These are phyloP conservation scores for Pseudoneurospora amorphoporcata DNA, from an alignment of 495 filamentous ascomycete species.

Conservation along the genomic window DNA sequence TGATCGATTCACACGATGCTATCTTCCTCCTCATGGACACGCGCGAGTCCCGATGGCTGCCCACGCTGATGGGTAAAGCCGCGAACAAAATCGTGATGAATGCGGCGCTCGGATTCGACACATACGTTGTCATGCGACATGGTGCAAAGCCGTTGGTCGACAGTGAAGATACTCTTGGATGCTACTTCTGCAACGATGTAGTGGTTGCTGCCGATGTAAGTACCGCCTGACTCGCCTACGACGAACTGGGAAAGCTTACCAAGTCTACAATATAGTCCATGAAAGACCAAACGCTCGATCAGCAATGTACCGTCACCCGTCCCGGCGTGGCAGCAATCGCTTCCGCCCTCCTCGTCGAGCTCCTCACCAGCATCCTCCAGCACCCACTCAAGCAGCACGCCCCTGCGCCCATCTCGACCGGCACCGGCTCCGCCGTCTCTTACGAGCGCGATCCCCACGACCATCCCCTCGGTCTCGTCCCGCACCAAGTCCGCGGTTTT, in stretches of 20 bases:
- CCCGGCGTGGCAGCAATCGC: conserved; percentile 88
- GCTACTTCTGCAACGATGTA: conserved; percentile 98
- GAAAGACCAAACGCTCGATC: conserved; percentile 88
- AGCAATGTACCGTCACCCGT: conserved; percentile 95
- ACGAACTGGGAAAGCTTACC: conserved; percentile 28
- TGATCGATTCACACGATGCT: conserved; percentile 82
- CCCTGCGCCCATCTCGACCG: conserved; percentile 32
- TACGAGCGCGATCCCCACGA: conserved; percentile 47
- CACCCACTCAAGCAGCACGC: conserved; percentile 60
- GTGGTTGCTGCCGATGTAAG: conserved; percentile 89
- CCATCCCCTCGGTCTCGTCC: conserved; percentile 78
- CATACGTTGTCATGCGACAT: conserved; percentile 94
- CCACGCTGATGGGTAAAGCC: conserved; percentile 94
- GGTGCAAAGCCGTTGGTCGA: conserved; percentile 48
- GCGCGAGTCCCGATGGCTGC: conserved; percentile 86
- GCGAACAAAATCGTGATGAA: conserved; percentile 92
- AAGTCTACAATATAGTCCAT: conserved; percentile 52
- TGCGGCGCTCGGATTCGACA: conserved; percentile 91
- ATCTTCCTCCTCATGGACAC: conserved; percentile 97
- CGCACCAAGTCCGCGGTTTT: conserved; percentile 89
- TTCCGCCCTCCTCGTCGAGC: conserved; percentile 83
- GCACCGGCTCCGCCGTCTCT: conserved; percentile 14
- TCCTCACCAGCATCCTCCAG: conserved; percentile 79
- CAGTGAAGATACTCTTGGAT: conserved; percentile 60
- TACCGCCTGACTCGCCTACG: conserved; percentile 8